These are phyloP conservation scores for Solanum gracilifrons DNA, from an alignment of 257 asterid species.

Conservation along the genomic window DNA sequence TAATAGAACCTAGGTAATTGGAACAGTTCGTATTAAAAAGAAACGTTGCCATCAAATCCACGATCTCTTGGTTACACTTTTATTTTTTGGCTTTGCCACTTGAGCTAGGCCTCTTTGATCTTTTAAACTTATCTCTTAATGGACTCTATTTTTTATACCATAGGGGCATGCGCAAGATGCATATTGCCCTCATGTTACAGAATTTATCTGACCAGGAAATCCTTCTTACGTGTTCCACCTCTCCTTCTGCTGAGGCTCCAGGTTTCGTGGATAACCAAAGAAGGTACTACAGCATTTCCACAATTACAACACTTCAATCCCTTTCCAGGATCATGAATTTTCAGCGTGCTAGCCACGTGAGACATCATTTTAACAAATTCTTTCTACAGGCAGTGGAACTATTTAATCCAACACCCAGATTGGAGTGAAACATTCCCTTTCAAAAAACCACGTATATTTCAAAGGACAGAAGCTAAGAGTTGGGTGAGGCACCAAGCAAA, in stretches of 20 bases:
- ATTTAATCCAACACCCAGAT: constrained; percentile 57
- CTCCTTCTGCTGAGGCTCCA: constrained; percentile 79
- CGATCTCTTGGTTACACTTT: neutral
- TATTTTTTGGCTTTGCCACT: neutral
- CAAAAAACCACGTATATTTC: constrained; percentile 51
- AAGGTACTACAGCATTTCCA: constrained; percentile 33
- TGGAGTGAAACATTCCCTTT: constrained; percentile 66
- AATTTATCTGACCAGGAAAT: constrained; percentile 60
- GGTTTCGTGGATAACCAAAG: constrained; percentile 59
- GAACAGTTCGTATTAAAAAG: neutral
- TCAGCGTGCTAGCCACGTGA: neutral
- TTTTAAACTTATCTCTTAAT: neutral
- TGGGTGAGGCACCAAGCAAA: constrained; percentile 32
- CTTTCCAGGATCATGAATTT: neutral
- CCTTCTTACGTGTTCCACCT: constrained; percentile 69
- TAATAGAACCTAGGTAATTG: neutral
- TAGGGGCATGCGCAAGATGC: constrained; percentile 46
- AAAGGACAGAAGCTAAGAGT: constrained; percentile 38
- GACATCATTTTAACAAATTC: neutral
- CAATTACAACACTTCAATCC: neutral
- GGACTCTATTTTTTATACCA: neutral
- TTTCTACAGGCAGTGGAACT: constrained; percentile 55
- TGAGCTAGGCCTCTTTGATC: neutral
- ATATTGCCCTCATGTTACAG: constrained; percentile 40
- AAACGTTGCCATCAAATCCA: neutral